A percentile compares a stretch with the other conserved stretches of the same genome.
Evolutionary conservation across 768 basidiomycete species (phyloP).

Genomic region (Gyrodon lividus): DNA sequence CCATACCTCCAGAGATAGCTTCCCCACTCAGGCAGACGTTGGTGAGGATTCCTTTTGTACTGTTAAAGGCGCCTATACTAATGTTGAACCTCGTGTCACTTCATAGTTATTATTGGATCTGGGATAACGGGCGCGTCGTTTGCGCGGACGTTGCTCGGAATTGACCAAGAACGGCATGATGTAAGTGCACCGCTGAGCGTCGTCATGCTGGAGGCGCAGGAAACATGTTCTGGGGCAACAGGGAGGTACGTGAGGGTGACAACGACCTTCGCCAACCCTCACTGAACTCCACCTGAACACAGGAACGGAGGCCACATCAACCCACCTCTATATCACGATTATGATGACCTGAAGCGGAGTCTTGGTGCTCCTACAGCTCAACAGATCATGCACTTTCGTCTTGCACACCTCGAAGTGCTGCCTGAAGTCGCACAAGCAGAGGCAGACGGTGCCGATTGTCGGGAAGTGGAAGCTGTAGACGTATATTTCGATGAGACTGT

Average conservation of each 20-base stretch:
- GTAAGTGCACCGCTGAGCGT: constrained; percentile 30
- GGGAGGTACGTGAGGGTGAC: constrained; percentile 38
- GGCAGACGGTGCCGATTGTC: constrained; percentile 25
- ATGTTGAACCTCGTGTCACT: neutral
- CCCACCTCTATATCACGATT: constrained; percentile 48
- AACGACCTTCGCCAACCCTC: neutral
- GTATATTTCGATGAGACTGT: constrained; percentile 31
- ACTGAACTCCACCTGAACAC: neutral
- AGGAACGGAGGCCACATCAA: constrained; percentile 56
- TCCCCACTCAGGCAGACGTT: constrained; percentile 57
- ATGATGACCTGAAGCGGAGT: constrained; percentile 35
- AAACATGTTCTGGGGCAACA: constrained; percentile 53
- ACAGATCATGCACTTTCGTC: constrained; percentile 40
- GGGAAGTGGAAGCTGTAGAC: constrained; percentile 34
- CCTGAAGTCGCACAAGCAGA: constrained; percentile 31
- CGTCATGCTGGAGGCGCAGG: constrained; percentile 62
- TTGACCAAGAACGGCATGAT: constrained; percentile 23
- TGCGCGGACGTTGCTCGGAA: constrained; percentile 37
- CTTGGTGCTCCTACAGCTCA: constrained; percentile 40
- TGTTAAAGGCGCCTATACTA: neutral
- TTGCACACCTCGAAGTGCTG: constrained; percentile 36
- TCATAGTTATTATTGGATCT: constrained; percentile 49
- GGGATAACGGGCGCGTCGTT: constrained; percentile 50
- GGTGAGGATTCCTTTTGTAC: constrained; percentile 24
- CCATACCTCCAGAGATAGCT: constrained; percentile 17